Conservation (phyloP, 148 eudicot species). For the Rhododendron griersonianum region DNA sequence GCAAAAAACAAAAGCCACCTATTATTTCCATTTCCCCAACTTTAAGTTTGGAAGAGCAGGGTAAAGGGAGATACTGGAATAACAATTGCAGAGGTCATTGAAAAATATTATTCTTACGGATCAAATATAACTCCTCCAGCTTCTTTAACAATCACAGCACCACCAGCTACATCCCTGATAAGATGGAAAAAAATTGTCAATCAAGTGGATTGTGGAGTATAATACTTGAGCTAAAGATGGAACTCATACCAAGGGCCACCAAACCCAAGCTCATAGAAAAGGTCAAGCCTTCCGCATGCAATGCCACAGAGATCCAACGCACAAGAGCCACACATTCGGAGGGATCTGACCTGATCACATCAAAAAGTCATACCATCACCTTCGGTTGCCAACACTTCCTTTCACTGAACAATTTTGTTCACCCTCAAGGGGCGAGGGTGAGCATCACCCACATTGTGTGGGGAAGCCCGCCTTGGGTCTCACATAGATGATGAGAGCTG, state of each 20-base stretch:
- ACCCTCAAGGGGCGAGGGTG: too few relatives aligned
- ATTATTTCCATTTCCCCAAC: background rate
- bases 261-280: conserved; percentile 65
- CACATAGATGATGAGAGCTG: background rate
- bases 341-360: conserved; percentile 73
- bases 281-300: conserved; percentile 88
- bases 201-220: background rate
- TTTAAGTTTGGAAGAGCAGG: background rate
- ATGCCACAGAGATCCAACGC: conserved; percentile 90
- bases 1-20: background rate
- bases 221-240: background rate
- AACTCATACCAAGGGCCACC: conserved; percentile 85
- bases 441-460: too few relatives aligned
- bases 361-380: background rate
- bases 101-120: conserved; percentile 38
- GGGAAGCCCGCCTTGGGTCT: too few relatives aligned
- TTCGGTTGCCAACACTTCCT: background rate
- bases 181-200: background rate
- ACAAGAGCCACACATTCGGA: conserved; percentile 90
- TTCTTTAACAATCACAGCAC: conserved; percentile 76
- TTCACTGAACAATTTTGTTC: background rate
- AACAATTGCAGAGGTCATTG: background rate
- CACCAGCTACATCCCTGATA: conserved; percentile 87
- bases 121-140: conserved; percentile 84
- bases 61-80: background rate